Evolutionary conservation across 768 basidiomycete genomes (phyloP), one percentile per base, ranked within the genome.

Genomic region (Tricholoma furcatifolium): DNA sequence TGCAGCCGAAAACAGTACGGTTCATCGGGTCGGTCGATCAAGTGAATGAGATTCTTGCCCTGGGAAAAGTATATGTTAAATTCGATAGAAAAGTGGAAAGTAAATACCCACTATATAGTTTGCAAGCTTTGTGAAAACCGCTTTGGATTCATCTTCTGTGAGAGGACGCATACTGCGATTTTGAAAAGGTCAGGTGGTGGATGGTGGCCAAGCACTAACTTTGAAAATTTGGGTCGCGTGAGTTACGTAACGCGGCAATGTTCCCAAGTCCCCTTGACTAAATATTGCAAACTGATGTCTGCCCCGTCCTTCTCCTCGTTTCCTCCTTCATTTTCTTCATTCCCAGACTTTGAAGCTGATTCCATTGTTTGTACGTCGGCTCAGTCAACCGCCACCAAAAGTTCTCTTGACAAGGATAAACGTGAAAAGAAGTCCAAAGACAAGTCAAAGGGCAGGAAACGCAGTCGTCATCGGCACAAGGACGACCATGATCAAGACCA

Each of bases 81-180:
- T 32, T 32, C 14, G 20, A 24, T 23, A 20, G 38, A 18, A 1
- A 44, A 4, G 4, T 27, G 1, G 40, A 11, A 49, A 31, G 30
- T 35, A 32, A 9, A 46, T 20, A 76, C 87, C 41, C 50, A 93
- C 93, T 64, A 99, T 91, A 70, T 97, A 99, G 72, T 97, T 98
- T 43, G 97, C 93, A 36, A 99, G 82, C 70, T 99, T 99, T 36
- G 90, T 87, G 63, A 98, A 99, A 12, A 98, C 91, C 0, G 88
- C 82, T 68, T 97, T 97, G 62, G 92, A 96, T 72, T 99, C 96
- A 54, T 97, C 94, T 69, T 98, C 92, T 21, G 96, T 98, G 47
- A 98, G 77, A 18, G 96, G 96, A 8, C 96, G 87, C 96, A 98
- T 97, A 36, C 50, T 73, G 55, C 38, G 47, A 39, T 17, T 17